Base-by-base conservation (phyloP, 75 land plant species). In the Pinus albicaulis region DNA sequence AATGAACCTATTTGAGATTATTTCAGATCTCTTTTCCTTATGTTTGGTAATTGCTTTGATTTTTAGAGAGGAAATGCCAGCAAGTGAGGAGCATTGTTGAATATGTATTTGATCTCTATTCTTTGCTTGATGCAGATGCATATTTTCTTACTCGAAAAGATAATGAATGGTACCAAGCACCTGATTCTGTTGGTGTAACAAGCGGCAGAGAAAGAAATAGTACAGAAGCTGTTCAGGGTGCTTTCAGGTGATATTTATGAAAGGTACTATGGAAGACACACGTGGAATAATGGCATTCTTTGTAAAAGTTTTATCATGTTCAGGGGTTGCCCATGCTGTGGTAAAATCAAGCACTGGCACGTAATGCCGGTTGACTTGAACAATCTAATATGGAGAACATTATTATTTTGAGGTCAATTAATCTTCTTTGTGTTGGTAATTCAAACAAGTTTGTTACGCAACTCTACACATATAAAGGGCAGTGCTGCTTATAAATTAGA, bases 111-210 rank as follows among this genome's bases (percentile, higher is more conserved):
- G 34, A 56, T 48, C 17, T 74, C 24, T 70, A 15, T 53, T 75
- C 55, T 59, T 56, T 77, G 74, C 7, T 65, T 48, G 56, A 52
- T 84, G 90, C 95, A 96, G 99, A 94, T 82, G 99, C 98, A 53
- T 80, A 71, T 73, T 96, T 96, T 72, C 57, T 96, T 59, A 92
- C 90, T 44, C 89, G 99, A 24, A 74, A 82, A 72, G 90, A 82
- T 28, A 91, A 92, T 44, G 83, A 96, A 71, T 96, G 99, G 99
- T 96, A 94, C 77, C 72, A 76, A 13, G 91, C 90, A 82, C 80
- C 75, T 19, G 52, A 25, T 76, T 82, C 84, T 28, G 26, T 38
- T 12, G 56, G 79, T 25, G 14, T 77, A 24, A 22, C 22, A 48
- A 77, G 53, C 8, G 34, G 31, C n/a, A 2, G 53, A n/a, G 23